phyloP scores from a whole-genome alignment of 2,329 filamentous ascomycete genomes.

The Trichoderma hamatum region DNA sequence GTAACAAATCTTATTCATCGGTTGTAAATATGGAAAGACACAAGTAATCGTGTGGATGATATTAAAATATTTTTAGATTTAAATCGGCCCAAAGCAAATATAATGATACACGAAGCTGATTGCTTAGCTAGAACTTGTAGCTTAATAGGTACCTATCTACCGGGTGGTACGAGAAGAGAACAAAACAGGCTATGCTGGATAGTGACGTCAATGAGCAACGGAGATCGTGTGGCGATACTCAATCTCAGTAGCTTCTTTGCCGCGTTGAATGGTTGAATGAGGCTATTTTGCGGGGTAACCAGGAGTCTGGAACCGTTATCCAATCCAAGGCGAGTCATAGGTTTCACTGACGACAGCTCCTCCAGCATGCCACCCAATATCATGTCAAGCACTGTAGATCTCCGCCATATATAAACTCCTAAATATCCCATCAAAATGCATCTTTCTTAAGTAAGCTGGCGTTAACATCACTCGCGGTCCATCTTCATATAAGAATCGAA shows the following conservation, averaged over 20 bases:
- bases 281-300: slow-evolving; percentile 20
- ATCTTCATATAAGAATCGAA: neutral
- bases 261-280: neutral
- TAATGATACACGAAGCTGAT: neutral
- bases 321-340: neutral
- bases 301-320: slow-evolving; percentile 1
- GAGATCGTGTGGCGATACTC: neutral
- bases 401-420: slow-evolving; percentile 12
- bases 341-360: slow-evolving; percentile 10
- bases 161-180: neutral
- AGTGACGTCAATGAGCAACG: slow-evolving; percentile 13
- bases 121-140: neutral
- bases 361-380: neutral
- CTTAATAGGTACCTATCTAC: neutral
- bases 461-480: neutral
- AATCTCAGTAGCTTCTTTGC: neutral
- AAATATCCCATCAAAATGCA: neutral
- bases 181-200: neutral
- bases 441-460: neutral
- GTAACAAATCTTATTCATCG: neutral
- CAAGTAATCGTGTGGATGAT: neutral
- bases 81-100: neutral
- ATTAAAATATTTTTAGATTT: neutral
- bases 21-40: neutral
- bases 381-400: neutral